Evolutionary conservation across 2,329 filamentous ascomycete genomes (phyloP).

Genomic region (Hypoxylon sp.): DNA sequence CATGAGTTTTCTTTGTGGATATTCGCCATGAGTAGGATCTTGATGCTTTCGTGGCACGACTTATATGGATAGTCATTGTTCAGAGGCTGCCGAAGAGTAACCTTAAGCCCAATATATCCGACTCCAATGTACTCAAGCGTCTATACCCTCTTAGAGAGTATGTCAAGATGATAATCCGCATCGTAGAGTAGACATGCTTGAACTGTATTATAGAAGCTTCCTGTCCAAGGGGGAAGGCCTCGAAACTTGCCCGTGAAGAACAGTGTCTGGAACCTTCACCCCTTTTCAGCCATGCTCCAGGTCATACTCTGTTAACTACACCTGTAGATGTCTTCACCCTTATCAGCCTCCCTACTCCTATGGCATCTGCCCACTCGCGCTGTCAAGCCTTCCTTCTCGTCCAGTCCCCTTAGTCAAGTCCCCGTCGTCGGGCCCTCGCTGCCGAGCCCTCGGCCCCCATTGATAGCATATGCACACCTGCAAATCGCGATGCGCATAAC

Average conservation of each 20-base stretch:
- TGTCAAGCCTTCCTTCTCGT: not conserved
- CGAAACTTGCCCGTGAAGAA: not conserved
- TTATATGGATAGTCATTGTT: not conserved
- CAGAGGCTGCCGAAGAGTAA: not conserved
- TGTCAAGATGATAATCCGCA: not conserved
- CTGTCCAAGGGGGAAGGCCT: not conserved
- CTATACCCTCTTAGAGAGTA: not conserved
- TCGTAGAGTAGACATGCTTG: not conserved
- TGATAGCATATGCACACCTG: slow-evolving; percentile 1
- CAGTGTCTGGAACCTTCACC: not conserved
- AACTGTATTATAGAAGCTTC: not conserved
- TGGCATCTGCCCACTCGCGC: not conserved
- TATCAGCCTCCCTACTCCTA: not conserved
- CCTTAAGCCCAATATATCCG: not conserved
- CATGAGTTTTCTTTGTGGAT: not conserved
- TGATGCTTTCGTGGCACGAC: not conserved
- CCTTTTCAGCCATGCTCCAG: not conserved
- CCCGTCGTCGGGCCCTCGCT: not conserved
- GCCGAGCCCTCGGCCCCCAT: not conserved
- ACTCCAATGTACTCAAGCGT: not conserved
- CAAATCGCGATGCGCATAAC: slow-evolving; percentile 24
- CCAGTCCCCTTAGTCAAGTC: not conserved
- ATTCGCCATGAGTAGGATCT: not conserved
- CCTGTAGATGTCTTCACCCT: not conserved
- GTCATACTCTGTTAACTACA: not conserved